These are phyloP conservation scores for Cryptococcus wingfieldii DNA, from an alignment of 1,284 basidiomycete genomes.

Conservation along the genomic window DNA sequence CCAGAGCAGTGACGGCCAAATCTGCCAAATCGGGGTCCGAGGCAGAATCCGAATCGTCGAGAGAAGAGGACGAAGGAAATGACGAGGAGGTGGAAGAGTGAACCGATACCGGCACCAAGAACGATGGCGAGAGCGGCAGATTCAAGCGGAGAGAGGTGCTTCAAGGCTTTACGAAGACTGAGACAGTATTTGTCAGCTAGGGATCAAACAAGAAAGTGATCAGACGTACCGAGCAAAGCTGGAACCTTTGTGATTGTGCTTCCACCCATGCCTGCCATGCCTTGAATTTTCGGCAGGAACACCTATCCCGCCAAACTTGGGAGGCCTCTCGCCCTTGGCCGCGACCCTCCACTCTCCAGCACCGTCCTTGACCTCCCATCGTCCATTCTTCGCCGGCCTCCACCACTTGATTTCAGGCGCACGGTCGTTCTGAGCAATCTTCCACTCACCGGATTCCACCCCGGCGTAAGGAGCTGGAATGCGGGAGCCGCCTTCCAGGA, in stretches of 20 bases:
- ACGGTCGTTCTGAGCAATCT: neutral
- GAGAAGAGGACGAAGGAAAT: slow-evolving; percentile 25
- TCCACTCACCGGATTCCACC: neutral
- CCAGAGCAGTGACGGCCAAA: slow-evolving; percentile 10
- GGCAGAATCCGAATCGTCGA: slow-evolving; percentile 13
- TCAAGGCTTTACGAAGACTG: slow-evolving; percentile 25
- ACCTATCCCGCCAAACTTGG: neutral
- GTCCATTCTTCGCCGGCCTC: slow-evolving; percentile 1
- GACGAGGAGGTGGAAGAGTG: slow-evolving; percentile 30
- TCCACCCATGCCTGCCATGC: neutral
- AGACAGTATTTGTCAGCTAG: too few species aligned
- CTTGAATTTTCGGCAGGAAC: neutral
- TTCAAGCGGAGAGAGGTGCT: slow-evolving; percentile 20
- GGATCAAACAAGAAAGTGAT: too few species aligned
- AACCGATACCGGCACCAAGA: slow-evolving; percentile 30
- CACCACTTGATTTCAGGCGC: slow-evolving; percentile 11
- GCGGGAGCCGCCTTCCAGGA: neutral
- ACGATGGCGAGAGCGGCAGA: slow-evolving; percentile 25
- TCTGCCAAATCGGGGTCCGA: slow-evolving; percentile 6
- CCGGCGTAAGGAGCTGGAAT: neutral
- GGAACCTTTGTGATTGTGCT: too few species aligned
- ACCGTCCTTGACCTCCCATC: slow-evolving; percentile 8
- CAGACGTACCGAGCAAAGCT: too few species aligned
- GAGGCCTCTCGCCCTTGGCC: slow-evolving; percentile 3
- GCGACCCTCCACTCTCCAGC: slow-evolving; percentile 11